Evolutionary conservation across 1,139 yeast species (phyloP).

Genomic region (Saccharomyces hybrid): DNA sequence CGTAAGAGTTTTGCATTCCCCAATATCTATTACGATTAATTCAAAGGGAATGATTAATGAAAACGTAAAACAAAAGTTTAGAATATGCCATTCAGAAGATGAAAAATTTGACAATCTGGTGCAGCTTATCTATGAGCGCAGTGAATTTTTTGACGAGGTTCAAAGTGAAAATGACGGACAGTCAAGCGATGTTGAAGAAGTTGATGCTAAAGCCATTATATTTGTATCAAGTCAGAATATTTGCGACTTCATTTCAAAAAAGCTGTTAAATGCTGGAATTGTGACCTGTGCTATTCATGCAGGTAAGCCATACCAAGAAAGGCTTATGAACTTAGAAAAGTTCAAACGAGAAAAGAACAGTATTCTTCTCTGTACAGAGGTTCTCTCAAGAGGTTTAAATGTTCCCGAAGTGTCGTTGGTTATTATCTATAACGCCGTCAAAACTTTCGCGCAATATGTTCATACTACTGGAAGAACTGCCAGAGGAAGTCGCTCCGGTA

Average conservation of each 20-base stretch:
- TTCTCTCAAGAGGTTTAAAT: constrained; percentile 92
- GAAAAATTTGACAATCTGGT: constrained; percentile 51
- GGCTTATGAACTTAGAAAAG: constrained; percentile 67
- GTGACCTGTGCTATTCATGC: constrained; percentile 76
- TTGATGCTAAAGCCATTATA: constrained; percentile 54
- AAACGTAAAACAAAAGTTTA: constrained; percentile 68
- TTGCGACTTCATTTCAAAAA: constrained; percentile 64
- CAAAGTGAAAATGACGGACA: constrained; percentile 25
- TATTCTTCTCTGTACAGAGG: constrained; percentile 81
- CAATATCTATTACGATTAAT: constrained; percentile 76
- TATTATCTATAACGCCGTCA: constrained; percentile 82
- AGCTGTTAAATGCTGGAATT: constrained; percentile 50
- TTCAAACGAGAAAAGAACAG: constrained; percentile 53
- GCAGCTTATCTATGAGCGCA: constrained; percentile 42
- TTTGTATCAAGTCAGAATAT: constrained; percentile 83
- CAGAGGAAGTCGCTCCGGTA: constrained; percentile 75
- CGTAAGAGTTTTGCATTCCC: constrained; percentile 48
- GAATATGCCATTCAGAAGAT: constrained; percentile 44
- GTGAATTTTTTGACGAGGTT: constrained; percentile 15
- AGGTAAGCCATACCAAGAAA: constrained; percentile 81
- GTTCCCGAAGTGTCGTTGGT: constrained; percentile 77
- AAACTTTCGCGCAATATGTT: constrained; percentile 90
- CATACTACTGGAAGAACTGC: constrained; percentile 98
- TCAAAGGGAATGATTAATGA: constrained; percentile 78
- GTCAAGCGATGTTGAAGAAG: constrained; percentile 12